phyloP scores from a whole-genome alignment of 257 asterid genomes.

The Eucommia ulmoides region DNA sequence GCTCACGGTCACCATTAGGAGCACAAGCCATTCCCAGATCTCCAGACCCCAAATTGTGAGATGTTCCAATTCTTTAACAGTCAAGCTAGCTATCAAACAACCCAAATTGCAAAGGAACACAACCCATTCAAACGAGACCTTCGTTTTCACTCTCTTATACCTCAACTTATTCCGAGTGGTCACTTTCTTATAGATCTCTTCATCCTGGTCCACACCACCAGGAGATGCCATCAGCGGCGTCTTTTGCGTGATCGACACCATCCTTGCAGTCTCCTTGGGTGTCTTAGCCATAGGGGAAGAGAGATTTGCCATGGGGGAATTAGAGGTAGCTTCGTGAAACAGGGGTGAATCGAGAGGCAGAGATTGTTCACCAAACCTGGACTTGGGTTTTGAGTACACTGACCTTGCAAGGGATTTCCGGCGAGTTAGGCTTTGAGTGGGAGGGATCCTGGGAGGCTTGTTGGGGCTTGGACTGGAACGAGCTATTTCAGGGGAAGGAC shows the following conservation, averaged over 20 bases:
- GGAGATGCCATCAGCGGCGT: constrained; percentile 57
- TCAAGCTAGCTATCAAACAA: constrained; percentile 27
- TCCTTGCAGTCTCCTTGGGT: constrained; percentile 27
- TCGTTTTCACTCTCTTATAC: constrained; percentile 22
- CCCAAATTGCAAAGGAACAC: constrained; percentile 21
- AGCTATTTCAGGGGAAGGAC: constrained; percentile 47
- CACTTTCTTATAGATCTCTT: constrained; percentile 32
- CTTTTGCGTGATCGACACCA: constrained; percentile 35
- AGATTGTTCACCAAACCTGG: constrained; percentile 80
- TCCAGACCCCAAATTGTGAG: constrained; percentile 21
- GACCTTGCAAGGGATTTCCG: constrained; percentile 57
- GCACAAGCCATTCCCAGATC: constrained; percentile 60
- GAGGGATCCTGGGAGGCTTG: constrained; percentile 68
- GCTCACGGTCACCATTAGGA: constrained; percentile 43
- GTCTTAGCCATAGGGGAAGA: constrained; percentile 40
- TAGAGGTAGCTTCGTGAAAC: constrained; percentile 18
- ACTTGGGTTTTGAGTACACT: constrained; percentile 58
- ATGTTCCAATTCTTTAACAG: constrained; percentile 15
- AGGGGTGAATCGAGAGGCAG: constrained; percentile 22
- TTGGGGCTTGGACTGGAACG: constrained; percentile 35
- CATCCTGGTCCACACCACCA: constrained; percentile 34
- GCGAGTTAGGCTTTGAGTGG: constrained; percentile 30
- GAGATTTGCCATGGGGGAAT: constrained; percentile 10
- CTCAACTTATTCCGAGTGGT: constrained; percentile 8
- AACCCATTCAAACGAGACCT: constrained; percentile 35